A percentile compares a stretch with the other conserved stretches of the same genome.
Evolutionary conservation across 345 rosid species (phyloP).

Genomic region (Anastatica hierochuntica): DNA sequence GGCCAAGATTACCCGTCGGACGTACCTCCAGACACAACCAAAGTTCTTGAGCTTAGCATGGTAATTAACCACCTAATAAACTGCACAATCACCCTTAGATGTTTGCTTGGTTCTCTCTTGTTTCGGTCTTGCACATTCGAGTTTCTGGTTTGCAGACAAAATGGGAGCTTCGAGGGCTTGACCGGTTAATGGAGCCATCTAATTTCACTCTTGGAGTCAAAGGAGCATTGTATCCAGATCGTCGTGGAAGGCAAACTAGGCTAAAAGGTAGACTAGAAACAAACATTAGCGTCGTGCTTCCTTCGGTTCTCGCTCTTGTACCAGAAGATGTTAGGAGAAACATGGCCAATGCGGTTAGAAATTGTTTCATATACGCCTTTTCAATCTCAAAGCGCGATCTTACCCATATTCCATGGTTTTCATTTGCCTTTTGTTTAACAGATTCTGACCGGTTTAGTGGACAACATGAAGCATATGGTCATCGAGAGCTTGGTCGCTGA

Average conservation of each 20-base stretch:
- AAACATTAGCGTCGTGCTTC: constrained; percentile 57
- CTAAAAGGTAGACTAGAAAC: constrained; percentile 78
- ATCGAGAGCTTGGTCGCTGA: constrained; percentile 65
- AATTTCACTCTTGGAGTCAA: constrained; percentile 53
- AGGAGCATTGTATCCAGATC: constrained; percentile 58
- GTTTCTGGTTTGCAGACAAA: constrained; percentile 32
- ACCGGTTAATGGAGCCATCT: constrained; percentile 42
- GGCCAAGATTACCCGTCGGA: constrained; percentile 61
- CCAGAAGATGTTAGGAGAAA: constrained; percentile 56
- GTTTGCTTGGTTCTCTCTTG: neutral
- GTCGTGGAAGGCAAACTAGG: constrained; percentile 38
- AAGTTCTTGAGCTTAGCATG: constrained; percentile 68
- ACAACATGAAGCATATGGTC: constrained; percentile 68
- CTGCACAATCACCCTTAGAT: too few species aligned
- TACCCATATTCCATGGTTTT: neutral
- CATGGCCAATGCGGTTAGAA: constrained; percentile 57
- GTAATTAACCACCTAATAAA: constrained; percentile 16
- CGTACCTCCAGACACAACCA: constrained; percentile 44
- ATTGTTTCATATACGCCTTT: neutral
- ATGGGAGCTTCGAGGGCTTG: constrained; percentile 88
- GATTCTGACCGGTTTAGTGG: constrained; percentile 49
- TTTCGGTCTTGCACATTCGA: neutral
- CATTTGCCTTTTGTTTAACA: constrained; percentile 7
- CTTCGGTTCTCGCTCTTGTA: constrained; percentile 54
- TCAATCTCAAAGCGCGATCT: neutral